Evolutionary conservation across 306 rosid species (phyloP).

Genomic region (Pyrus communis): DNA sequence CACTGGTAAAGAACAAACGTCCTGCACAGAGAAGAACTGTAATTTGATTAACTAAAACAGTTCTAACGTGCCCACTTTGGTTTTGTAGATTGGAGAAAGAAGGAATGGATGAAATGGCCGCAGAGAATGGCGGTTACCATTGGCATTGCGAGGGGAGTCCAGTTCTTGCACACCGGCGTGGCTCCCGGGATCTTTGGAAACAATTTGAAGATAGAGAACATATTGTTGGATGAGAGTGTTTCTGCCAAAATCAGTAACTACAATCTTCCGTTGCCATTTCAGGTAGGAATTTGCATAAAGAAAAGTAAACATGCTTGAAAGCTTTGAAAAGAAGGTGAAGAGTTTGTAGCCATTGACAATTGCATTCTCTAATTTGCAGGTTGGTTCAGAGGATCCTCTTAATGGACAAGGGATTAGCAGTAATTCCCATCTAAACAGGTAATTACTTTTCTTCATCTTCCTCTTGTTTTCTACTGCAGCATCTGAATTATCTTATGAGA

Average conservation of each 20-base stretch:
- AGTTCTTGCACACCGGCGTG: slow-evolving; percentile 64
- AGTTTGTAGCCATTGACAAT: neutral
- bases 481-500: neutral
- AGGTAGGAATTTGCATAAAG: slow-evolving; percentile 31
- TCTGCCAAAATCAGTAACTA: slow-evolving; percentile 67
- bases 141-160: slow-evolving; percentile 66
- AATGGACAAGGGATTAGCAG: slow-evolving; percentile 4
- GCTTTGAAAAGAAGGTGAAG: neutral
- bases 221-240: slow-evolving; percentile 62
- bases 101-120: slow-evolving; percentile 76
- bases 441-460: neutral
- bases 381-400: slow-evolving; percentile 21
- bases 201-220: slow-evolving; percentile 49
- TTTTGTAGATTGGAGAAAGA: slow-evolving; percentile 57
- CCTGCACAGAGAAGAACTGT: neutral
- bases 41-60: neutral
- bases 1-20: slow-evolving; percentile 36
- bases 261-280: slow-evolving; percentile 49
- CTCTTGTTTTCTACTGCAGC: neutral
- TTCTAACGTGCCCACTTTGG: neutral
- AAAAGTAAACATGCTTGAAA: neutral
- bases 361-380: slow-evolving; percentile 20
- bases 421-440: slow-evolving; percentile 24
- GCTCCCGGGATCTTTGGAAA: slow-evolving; percentile 65
- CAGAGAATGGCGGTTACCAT: slow-evolving; percentile 74